Evolutionary conservation across 176 grass and related monocot species (phyloP), one percentile per base, ranked within the genome.

Genomic region (Bothriochloa decipiens): DNA sequence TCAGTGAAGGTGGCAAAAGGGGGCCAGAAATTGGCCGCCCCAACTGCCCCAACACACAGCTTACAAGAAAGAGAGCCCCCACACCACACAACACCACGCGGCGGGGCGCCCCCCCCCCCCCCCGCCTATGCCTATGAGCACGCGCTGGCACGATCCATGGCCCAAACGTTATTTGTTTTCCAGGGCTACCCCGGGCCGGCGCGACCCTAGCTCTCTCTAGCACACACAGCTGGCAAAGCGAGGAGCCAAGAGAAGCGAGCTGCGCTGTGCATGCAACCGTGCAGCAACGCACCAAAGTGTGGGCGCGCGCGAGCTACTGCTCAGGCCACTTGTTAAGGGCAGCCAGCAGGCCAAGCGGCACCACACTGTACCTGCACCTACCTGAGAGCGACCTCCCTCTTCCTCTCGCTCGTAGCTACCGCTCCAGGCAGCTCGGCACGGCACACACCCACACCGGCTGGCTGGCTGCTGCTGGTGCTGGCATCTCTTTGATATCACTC

Each of bases 351-450:
- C 27, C 49, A 18, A 62, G 72, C 52, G 41, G 73, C 60, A 61
- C 28, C 77, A 37, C 80, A 62, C 83, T 82, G 88, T 77, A 68
- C 42, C 14, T 25, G 65, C 84, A 90, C 89, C 89, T 80, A 87
- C 81, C 80, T 70, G 89, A 90, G 69, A 80, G 84, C 80, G 88
- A 90, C 67, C 66, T 28, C 42, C 72, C 50, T 63, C 87, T 76
- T 77, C 63, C 27, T 70, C 16, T 57, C 36, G 0, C 66, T 18
- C 22, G 11, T 3, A 11, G 0, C 1, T 12, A n/a, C n/a, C 14
- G 18, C 25, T 26, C 22, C 55, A 76, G 40, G 63, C 71, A 37
- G 35, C 63, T 13, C 12, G 11, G 13, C 58, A 62, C 55, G 4
- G 15, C 47, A 58, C 53, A 57, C 16, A 6, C 46, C 15, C 17